A percentile compares a stretch with the other conserved stretches of the same genome.
Conservation (phyloP, 192 early-diverging fungal species). For the Coemansia sp. region DNA sequence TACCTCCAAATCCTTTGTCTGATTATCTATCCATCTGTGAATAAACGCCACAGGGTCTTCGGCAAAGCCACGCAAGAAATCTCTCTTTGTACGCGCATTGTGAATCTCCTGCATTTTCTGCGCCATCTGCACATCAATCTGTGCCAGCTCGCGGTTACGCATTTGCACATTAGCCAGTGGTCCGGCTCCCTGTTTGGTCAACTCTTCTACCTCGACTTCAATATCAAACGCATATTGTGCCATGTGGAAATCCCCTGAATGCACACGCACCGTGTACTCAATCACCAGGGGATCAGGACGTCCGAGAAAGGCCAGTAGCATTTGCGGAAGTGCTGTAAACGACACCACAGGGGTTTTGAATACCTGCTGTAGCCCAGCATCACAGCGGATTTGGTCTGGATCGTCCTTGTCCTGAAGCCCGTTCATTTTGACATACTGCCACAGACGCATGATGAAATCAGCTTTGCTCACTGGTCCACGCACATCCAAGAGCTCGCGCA, state of each 20-base stretch:
- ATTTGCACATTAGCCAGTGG: slow-evolving; percentile 49
- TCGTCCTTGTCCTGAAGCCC: slow-evolving; percentile 89
- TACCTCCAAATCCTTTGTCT: slow-evolving; percentile 90
- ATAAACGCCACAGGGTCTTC: slow-evolving; percentile 84
- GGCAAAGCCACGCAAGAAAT: slow-evolving; percentile 87
- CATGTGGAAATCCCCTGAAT: slow-evolving; percentile 68
- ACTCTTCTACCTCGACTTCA: slow-evolving; percentile 84
- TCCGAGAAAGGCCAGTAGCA: slow-evolving; percentile 68
- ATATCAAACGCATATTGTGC: slow-evolving; percentile 84
- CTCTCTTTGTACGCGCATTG: slow-evolving; percentile 84
- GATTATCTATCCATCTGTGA: slow-evolving; percentile 89
- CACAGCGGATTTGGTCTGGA: slow-evolving; percentile 80
- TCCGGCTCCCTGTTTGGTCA: slow-evolving; percentile 54
- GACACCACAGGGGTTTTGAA: slow-evolving; percentile 62
- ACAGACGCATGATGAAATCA: slow-evolving; percentile 76
- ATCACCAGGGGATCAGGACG: slow-evolving; percentile 86
- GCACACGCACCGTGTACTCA: slow-evolving; percentile 81
- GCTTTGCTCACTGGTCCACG: slow-evolving; percentile 45
- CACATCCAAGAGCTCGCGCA: slow-evolving; percentile 76
- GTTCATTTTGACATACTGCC: slow-evolving; percentile 95
- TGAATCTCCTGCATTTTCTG: slow-evolving; percentile 81
- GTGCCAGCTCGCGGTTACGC: slow-evolving; percentile 54
- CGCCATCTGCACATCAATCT: slow-evolving; percentile 57
- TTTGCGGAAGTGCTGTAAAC: slow-evolving; percentile 79
- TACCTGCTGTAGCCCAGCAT: slow-evolving; percentile 68